A percentile compares a stretch with the other conserved stretches of the same genome.
Evolutionary conservation across 768 basidiomycete genomes (phyloP).

Genomic region (Lactarius trivialis): DNA sequence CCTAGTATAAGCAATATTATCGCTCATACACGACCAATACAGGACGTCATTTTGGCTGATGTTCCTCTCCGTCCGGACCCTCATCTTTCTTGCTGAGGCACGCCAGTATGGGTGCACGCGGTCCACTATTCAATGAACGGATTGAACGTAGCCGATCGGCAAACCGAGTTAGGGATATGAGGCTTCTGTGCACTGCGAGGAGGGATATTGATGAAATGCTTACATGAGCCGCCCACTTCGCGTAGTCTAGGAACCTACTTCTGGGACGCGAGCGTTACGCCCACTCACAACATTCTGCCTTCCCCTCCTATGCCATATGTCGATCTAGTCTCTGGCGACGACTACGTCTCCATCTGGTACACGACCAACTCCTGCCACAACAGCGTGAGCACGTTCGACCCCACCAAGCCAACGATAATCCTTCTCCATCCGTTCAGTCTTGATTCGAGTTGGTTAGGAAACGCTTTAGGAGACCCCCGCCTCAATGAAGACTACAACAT

Average conservation of each 20-base stretch:
- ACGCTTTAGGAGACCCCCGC: conserved; percentile 62
- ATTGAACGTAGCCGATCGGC: not conserved
- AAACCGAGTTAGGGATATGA: conserved; percentile 2
- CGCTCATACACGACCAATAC: not conserved
- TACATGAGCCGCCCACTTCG: conserved; percentile 5
- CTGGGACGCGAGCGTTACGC: not conserved
- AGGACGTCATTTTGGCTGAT: not conserved
- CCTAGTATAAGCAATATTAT: not conserved
- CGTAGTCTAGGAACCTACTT: conserved; percentile 1
- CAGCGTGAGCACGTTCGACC: conserved; percentile 63
- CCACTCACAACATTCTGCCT: not conserved
- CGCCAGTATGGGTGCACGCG: not conserved
- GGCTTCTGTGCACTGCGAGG: not conserved
- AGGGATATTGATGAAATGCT: not conserved
- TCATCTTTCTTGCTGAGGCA: not conserved
- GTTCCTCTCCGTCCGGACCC: not conserved
- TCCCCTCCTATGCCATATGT: conserved; percentile 53
- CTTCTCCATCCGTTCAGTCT: conserved; percentile 64
- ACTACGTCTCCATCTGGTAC: conserved; percentile 70
- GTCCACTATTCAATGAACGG: not conserved
- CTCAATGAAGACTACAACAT: conserved; percentile 55
- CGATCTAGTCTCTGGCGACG: conserved; percentile 53
- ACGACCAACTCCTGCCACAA: conserved; percentile 51
- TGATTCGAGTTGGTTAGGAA: conserved; percentile 60
- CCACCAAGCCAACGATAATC: conserved; percentile 57